phyloP scores from a whole-genome alignment of 805 yeast genomes.

The Metschnikowia cubensis region DNA sequence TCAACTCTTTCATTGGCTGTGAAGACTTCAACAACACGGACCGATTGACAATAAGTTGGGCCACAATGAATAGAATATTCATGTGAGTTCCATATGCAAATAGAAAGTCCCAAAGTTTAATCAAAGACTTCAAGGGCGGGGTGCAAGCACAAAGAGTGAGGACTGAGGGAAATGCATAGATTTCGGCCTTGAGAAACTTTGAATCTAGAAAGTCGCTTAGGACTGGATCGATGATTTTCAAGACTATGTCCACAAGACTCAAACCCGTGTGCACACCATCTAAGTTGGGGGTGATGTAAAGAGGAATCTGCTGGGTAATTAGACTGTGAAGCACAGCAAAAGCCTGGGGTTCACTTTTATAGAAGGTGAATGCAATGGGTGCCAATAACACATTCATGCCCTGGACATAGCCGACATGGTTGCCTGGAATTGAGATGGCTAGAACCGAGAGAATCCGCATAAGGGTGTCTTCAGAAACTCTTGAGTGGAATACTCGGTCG shows the following conservation, averaged over 20 bases:
- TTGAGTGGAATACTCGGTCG: slow-evolving; percentile 57
- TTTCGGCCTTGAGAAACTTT: slow-evolving; percentile 72
- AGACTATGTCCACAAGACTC: slow-evolving; percentile 65
- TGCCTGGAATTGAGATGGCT: slow-evolving; percentile 46
- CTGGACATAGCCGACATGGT: slow-evolving; percentile 64
- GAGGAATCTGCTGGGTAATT: slow-evolving; percentile 63
- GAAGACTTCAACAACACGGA: slow-evolving; percentile 52
- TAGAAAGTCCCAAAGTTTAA: slow-evolving; percentile 83
- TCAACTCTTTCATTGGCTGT: slow-evolving; percentile 70
- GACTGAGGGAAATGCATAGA: slow-evolving; percentile 82
- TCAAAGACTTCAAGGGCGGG: slow-evolving; percentile 72
- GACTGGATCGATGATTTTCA: slow-evolving; percentile 69
- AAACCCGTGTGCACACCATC: slow-evolving; percentile 80
- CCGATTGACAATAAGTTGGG: slow-evolving; percentile 72
- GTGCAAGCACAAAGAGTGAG: slow-evolving; percentile 85
- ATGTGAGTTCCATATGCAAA: slow-evolving; percentile 89
- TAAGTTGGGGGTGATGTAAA: slow-evolving; percentile 71
- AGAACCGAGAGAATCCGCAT: slow-evolving; percentile 68
- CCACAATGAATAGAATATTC: slow-evolving; percentile 79
- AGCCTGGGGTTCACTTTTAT: slow-evolving; percentile 80
- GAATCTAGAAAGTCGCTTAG: slow-evolving; percentile 56
- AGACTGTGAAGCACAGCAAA: slow-evolving; percentile 65
- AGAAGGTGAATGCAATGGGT: slow-evolving; percentile 69
- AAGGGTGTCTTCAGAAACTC: slow-evolving; percentile 66
- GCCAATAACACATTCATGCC: slow-evolving; percentile 88